These are phyloP conservation scores for Zygosaccharomyces lentus DNA, from an alignment of 805 yeast species.

Conservation along the genomic window DNA sequence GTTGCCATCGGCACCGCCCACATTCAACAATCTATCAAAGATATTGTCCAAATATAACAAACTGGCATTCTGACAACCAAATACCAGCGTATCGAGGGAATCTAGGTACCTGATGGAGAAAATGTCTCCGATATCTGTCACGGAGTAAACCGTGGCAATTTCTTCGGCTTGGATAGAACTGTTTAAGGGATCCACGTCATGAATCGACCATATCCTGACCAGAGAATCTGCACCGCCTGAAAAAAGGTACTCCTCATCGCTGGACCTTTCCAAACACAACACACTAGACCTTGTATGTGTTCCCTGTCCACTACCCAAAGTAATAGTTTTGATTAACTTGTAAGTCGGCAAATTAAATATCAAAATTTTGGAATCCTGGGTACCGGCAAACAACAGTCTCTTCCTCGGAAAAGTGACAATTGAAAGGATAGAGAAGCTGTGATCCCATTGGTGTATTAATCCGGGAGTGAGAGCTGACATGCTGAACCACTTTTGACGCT, in stretches of 20 bases:
- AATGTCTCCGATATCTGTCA: slow-evolving; percentile 89
- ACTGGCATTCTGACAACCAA: slow-evolving; percentile 92
- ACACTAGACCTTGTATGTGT: slow-evolving; percentile 42
- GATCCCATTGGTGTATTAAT: slow-evolving; percentile 72
- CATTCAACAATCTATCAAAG: slow-evolving; percentile 20
- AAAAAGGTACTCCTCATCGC: slow-evolving; percentile 56
- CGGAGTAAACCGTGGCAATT: slow-evolving; percentile 73
- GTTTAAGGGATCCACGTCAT: slow-evolving; percentile 19
- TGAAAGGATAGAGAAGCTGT: slow-evolving; percentile 67
- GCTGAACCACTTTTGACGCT: neutral
- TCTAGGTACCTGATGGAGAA: slow-evolving; percentile 75
- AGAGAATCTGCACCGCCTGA: slow-evolving; percentile 90
- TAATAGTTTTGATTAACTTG: slow-evolving; percentile 43
- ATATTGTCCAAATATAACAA: slow-evolving; percentile 61
- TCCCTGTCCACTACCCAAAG: slow-evolving; percentile 43
- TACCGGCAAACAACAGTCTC: slow-evolving; percentile 75
- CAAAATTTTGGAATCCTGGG: slow-evolving; percentile 76
- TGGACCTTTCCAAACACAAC: slow-evolving; percentile 56
- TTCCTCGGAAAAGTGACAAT: slow-evolving; percentile 56
- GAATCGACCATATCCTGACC: slow-evolving; percentile 77
- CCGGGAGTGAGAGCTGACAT: slow-evolving; percentile 16
- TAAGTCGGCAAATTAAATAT: slow-evolving; percentile 66
- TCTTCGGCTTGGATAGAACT: slow-evolving; percentile 33
- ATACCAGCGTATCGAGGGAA: slow-evolving; percentile 54
- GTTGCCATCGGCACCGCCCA: slow-evolving; percentile 9